phyloP scores from a whole-genome alignment of 495 filamentous ascomycete genomes.

The Hyaloscypha finlandica region DNA sequence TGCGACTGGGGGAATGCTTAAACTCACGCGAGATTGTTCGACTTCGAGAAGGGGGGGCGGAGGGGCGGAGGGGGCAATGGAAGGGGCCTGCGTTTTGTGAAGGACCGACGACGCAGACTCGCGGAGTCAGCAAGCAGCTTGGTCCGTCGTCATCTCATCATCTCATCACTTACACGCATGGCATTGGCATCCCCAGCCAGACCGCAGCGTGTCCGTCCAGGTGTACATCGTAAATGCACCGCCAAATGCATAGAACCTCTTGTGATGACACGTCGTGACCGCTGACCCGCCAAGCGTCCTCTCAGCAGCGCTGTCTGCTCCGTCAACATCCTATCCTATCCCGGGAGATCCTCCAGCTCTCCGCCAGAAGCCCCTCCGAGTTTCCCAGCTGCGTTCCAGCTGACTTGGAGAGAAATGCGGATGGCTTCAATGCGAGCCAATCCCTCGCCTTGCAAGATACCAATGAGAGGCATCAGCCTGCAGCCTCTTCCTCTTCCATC shows the following conservation, averaged over 20 bases:
- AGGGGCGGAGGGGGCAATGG: no score
- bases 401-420: conserved; percentile 7
- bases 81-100: no score
- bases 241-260: not conserved
- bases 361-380: not conserved
- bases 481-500: conserved; percentile 18
- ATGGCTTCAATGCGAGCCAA: conserved; percentile 6
- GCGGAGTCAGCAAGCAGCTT: not conserved
- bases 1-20: conserved; percentile 1
- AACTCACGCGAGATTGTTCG: not conserved
- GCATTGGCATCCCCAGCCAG: not conserved
- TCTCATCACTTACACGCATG: not conserved
- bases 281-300: not conserved
- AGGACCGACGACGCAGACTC: no score
- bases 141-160: not conserved
- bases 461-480: conserved; percentile 12
- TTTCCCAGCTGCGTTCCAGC: conserved; percentile 6
- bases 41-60: not conserved
- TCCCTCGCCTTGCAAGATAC: conserved; percentile 5
- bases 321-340: no score
- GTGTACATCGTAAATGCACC: not conserved
- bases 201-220: not conserved
- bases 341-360: not conserved
- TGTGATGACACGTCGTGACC: conserved; percentile 13
- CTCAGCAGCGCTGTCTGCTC: not conserved